Conservation (phyloP, 1,139 yeast species). For the Taphrina communis region DNA sequence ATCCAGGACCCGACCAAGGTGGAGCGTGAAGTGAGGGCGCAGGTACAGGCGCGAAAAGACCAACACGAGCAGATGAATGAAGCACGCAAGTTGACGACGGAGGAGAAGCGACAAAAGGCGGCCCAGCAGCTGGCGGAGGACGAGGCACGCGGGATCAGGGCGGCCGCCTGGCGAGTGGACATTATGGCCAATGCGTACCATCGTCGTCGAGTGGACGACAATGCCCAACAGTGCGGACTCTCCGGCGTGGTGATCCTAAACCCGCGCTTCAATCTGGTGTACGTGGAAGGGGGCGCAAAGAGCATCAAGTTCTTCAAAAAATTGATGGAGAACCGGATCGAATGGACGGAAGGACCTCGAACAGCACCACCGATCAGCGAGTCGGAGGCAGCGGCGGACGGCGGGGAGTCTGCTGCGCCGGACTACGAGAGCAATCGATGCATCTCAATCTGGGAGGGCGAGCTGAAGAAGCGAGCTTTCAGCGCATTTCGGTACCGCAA, state of each 20-base stretch:
- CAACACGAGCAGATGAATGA: conserved; percentile 68
- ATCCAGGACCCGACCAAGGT: conserved; percentile 87
- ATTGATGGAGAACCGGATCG: conserved; percentile 65
- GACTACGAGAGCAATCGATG: conserved; percentile 62
- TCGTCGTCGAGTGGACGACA: conserved; percentile 72
- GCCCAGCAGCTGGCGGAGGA: conserved; percentile 58
- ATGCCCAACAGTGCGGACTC: conserved; percentile 74
- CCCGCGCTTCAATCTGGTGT: conserved; percentile 62
- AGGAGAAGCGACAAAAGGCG: conserved; percentile 59
- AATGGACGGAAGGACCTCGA: conserved; percentile 63
- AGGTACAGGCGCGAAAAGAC: conserved; percentile 67
- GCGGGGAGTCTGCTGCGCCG: conserved; percentile 47
- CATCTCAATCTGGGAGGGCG: conserved; percentile 76
- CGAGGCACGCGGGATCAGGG: conserved; percentile 60
- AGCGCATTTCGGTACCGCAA: conserved; percentile 66
- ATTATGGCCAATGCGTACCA: conserved; percentile 68
- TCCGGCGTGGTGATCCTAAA: conserved; percentile 63
- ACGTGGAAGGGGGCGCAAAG: conserved; percentile 75
- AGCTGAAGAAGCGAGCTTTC: conserved; percentile 61
- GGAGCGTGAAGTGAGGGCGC: conserved; percentile 71
- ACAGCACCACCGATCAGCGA: conserved; percentile 52
- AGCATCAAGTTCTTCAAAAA: conserved; percentile 67
- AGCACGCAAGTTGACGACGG: conserved; percentile 65
- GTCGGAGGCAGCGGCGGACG: too few relatives aligned
- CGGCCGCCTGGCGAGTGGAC: conserved; percentile 65